Conservation (phyloP, 2,329 filamentous ascomycete species). For the Penicillium brevicompactum region DNA sequence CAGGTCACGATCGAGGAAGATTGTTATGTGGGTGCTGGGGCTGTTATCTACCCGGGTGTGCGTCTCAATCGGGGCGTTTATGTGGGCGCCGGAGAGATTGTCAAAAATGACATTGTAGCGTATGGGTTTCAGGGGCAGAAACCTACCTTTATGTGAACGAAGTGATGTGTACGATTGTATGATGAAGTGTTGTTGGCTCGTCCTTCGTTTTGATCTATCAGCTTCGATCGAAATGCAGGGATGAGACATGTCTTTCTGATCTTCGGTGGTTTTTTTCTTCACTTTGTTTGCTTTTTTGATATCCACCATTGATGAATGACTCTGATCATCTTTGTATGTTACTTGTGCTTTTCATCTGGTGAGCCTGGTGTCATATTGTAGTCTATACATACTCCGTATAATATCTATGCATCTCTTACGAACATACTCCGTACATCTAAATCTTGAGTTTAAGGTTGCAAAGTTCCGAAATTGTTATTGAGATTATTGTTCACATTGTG, state of each 20-base stretch:
- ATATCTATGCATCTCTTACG: not conserved
- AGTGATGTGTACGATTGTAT: conserved; percentile 5
- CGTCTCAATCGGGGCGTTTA: conserved; percentile 45
- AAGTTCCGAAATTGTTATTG: no score
- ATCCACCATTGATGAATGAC: conserved; percentile 8
- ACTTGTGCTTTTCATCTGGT: not conserved
- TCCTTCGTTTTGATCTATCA: not conserved
- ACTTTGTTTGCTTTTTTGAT: conserved; percentile 8
- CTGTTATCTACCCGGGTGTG: conserved; percentile 57
- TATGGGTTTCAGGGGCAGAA: conserved; percentile 47
- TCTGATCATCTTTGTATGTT: not conserved
- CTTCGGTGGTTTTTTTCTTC: not conserved
- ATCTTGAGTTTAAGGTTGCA: no score
- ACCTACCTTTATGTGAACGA: conserved; percentile 42
- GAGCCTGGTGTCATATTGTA: conserved; percentile 14
- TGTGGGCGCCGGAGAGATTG: conserved; percentile 48
- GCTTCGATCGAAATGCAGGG: not conserved
- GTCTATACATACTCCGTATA: conserved; percentile 6
- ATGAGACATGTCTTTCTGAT: conserved; percentile 1
- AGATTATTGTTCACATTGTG: not conserved
- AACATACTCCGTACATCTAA: no score
- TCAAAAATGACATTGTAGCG: conserved; percentile 45
- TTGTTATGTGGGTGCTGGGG: conserved; percentile 65
- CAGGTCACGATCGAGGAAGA: conserved; percentile 75
- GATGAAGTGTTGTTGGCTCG: not conserved